These are phyloP conservation scores for Aspergillus fumigatus DNA, from an alignment of 2,329 filamentous ascomycete species.

Conservation along the genomic window DNA sequence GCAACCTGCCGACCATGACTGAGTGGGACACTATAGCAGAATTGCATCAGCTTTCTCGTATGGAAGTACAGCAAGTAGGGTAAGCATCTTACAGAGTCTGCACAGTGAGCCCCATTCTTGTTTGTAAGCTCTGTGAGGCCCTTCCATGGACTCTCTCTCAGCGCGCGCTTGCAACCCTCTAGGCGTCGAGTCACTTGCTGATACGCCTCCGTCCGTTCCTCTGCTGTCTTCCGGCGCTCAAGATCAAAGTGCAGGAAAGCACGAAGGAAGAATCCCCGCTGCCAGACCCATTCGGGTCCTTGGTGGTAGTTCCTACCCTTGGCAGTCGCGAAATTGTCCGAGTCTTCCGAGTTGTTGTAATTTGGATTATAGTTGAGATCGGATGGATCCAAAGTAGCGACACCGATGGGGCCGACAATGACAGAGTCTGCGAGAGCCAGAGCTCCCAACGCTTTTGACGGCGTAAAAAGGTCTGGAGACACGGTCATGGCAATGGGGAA, in stretches of 20 bases:
- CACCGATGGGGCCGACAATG: conserved; percentile 82
- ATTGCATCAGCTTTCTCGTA: conserved; percentile 9
- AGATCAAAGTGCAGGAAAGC: conserved; percentile 89
- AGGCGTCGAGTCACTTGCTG: conserved; percentile 88
- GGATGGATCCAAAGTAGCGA: conserved; percentile 89
- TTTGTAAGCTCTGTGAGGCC: conserved; percentile 91
- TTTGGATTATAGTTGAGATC: conserved; percentile 92
- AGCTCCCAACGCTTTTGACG: conserved; percentile 70
- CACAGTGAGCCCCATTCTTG: conserved; percentile 76
- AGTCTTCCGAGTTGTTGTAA: conserved; percentile 94
- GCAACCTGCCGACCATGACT: conserved; percentile 93
- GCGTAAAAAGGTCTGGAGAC: conserved; percentile 80
- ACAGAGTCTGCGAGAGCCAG: conserved; percentile 74
- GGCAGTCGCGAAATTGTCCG: conserved; percentile 79
- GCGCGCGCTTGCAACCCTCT: conserved; percentile 77
- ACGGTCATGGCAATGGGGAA: conserved; percentile 95
- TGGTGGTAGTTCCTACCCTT: conserved; percentile 98
- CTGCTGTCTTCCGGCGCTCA: conserved; percentile 58
- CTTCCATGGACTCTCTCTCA: conserved; percentile 77
- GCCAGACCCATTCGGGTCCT: conserved; percentile 97
- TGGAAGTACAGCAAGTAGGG: neutral
- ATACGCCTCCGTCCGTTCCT: conserved; percentile 79
- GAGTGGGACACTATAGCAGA: conserved; percentile 69
- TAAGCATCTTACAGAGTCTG: conserved; percentile 68
- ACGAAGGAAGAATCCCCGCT: conserved; percentile 89